Evolutionary conservation across 2,329 filamentous ascomycete species (phyloP), one percentile per base, ranked within the genome.

Genomic region (Aspergillus fischeri): DNA sequence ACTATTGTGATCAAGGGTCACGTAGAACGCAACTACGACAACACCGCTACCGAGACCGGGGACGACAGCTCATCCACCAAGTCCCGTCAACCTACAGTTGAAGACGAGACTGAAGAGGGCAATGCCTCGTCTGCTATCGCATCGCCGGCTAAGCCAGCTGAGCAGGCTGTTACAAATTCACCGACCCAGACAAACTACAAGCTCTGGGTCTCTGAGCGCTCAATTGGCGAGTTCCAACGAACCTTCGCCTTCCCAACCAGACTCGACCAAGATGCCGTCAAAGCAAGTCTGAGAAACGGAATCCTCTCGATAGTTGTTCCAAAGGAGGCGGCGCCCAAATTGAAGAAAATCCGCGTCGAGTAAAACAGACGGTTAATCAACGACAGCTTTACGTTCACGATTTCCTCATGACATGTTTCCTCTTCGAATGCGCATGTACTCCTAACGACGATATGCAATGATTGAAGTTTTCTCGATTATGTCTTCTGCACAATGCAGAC

Each of bases 121-220:
- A 60, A 64, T 9, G 56, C 59, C 21, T 20, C 49, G 53, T 60
- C 62, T 4, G 49, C 56, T 24, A 25, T 14, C 20, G 28, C 58
- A 11, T 56, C 62, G 17, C 38, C 60, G 9, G 32, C 27, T 25
- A 60, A 59, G 49, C 59, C 55, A 60, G 62, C 73, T 45, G 54
- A 69, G 41, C 73, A 72, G 61, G 35, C 54, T 24, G 35, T 49
- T 42, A 25, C 54, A 21, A 63, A 63, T 24, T 54, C 58, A n/a
- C 55, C 63, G 52, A 27, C 52, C 28, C 52, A 63, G 49, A 52
- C 60, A 21, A 55, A 61, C 49, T 70, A 72, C 58, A 79, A 78
- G 64, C 85, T 82, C 72, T 85, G 82, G 82, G 75, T 83, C 48
- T 79, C 76, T 50, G 83, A 86, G 69, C 81, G 83, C 61, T 80